Conservation (phyloP, 257 asterid genomes). For the Jacaranda copaia region DNA sequence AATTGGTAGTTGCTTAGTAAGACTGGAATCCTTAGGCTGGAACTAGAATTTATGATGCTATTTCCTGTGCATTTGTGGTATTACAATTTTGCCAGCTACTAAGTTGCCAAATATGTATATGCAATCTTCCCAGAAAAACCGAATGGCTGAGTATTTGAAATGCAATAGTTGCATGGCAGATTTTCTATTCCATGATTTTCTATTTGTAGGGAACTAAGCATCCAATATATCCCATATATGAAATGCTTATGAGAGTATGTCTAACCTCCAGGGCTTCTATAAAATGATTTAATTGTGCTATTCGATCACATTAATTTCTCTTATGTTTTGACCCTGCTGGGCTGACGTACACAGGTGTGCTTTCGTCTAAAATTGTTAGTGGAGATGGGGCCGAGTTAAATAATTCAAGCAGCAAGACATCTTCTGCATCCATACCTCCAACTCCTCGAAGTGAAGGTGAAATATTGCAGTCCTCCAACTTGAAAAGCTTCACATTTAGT, state of each 20-base stretch:
- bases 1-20: neutral
- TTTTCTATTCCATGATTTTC: neutral
- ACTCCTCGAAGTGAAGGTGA: slow-evolving; percentile 93
- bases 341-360: slow-evolving; percentile 36
- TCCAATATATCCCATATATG: neutral
- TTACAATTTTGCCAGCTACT: neutral
- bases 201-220: neutral
- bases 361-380: slow-evolving; percentile 55
- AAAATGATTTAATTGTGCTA: too few relatives aligned
- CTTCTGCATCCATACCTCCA: slow-evolving; percentile 67
- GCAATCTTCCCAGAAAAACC: neutral
- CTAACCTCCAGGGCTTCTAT: too few relatives aligned
- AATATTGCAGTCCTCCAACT: slow-evolving; percentile 82
- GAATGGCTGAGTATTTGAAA: neutral
- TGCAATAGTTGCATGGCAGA: neutral
- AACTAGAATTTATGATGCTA: neutral
- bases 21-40: neutral
- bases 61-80: neutral
- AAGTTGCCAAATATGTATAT: neutral
- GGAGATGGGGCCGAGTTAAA: slow-evolving; percentile 62
- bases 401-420: slow-evolving; percentile 65
- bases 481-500: slow-evolving; percentile 70
- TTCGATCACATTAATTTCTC: neutral
- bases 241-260: too few relatives aligned
- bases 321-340: neutral